Percentiles rank a stretch among this genome's conserved stretches.
phyloP scores from a whole-genome alignment of 345 rosid genomes.

The Arabidopsis arenosa region DNA sequence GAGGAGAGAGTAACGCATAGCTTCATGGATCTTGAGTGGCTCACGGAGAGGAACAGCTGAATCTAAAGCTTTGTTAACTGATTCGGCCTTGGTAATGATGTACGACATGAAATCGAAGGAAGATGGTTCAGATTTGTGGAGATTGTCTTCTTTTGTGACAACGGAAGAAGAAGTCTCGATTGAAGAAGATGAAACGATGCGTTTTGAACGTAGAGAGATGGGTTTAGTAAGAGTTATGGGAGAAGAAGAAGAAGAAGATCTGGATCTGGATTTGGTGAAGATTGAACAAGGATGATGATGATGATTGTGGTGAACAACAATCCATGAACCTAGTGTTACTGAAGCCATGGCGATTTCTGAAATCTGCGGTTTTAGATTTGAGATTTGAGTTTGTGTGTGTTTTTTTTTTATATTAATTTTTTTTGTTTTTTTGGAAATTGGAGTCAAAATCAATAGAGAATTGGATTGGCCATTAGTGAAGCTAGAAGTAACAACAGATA shows the following conservation, averaged over 20 bases:
- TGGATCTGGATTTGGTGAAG: too few species aligned
- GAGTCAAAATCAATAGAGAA: constrained; percentile 17
- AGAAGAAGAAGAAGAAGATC: too few species aligned
- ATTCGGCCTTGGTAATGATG: constrained; percentile 62
- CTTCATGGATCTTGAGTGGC: constrained; percentile 82
- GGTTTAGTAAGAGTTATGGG: too few species aligned
- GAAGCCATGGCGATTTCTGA: constrained; percentile 52
- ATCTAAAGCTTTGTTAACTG: constrained; percentile 75
- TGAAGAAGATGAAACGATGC: too few species aligned
- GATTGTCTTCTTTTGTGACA: too few species aligned
- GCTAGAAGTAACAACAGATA: constrained; percentile 20
- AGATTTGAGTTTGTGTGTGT: not conserved
- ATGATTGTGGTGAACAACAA: too few species aligned
- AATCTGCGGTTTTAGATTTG: not conserved
- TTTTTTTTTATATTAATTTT: not conserved
- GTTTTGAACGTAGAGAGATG: too few species aligned
- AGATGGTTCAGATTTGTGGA: too few species aligned
- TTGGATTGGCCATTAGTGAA: constrained; percentile 29
- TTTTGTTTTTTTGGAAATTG: not conserved
- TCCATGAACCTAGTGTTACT: not conserved
- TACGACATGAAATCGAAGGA: constrained; percentile 79
- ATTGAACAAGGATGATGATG: too few species aligned
- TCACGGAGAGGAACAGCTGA: constrained; percentile 64
- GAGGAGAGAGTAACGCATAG: constrained; percentile 92
- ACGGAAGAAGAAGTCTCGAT: too few species aligned